Evolutionary conservation across 2,329 filamentous ascomycete genomes (phyloP).

Genomic region (Pleurostoma richardsiae): DNA sequence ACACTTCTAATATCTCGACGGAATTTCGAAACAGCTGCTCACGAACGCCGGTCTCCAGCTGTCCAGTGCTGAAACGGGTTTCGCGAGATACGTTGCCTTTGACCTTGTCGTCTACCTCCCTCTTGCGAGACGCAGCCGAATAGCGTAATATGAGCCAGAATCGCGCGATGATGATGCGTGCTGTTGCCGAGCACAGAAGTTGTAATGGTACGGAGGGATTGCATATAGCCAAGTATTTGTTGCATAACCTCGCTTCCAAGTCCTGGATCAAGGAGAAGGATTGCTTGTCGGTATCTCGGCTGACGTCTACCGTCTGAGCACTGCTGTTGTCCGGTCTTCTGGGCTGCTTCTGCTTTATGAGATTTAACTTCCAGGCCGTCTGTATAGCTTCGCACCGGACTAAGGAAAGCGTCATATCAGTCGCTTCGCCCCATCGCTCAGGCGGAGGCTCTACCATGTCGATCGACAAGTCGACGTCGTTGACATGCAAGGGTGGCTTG

Average conservation of each 20-base stretch:
- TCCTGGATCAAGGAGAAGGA: not conserved
- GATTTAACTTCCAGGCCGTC: conserved; percentile 6
- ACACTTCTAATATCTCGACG: conserved; percentile 64
- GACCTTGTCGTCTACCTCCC: too few species aligned
- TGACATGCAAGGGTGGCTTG: conserved; percentile 43
- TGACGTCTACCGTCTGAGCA: too few species aligned
- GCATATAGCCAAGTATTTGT: conserved; percentile 2
- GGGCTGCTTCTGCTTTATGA: not conserved
- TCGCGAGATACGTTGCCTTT: too few species aligned
- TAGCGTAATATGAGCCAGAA: conserved; percentile 6
- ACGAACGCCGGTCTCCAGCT: conserved; percentile 27
- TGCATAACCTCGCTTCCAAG: not conserved
- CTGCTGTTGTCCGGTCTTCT: too few species aligned
- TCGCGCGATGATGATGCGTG: conserved; percentile 2
- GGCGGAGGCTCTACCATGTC: conserved; percentile 37
- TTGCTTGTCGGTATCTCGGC: too few species aligned
- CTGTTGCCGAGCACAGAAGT: not conserved
- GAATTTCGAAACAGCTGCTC: conserved; percentile 68
- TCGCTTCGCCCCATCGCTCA: conserved; percentile 36
- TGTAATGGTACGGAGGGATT: conserved; percentile 1
- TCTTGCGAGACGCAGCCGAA: too few species aligned
- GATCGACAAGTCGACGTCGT: conserved; percentile 38
- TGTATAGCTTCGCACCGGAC: conserved; percentile 26
- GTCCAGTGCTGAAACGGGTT: too few species aligned
- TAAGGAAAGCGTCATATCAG: conserved; percentile 41